Percentiles rank a stretch among this genome's conserved stretches.
Conservation (phyloP, 164 flowering plant genomes). For the Umbilicus rupestris region DNA sequence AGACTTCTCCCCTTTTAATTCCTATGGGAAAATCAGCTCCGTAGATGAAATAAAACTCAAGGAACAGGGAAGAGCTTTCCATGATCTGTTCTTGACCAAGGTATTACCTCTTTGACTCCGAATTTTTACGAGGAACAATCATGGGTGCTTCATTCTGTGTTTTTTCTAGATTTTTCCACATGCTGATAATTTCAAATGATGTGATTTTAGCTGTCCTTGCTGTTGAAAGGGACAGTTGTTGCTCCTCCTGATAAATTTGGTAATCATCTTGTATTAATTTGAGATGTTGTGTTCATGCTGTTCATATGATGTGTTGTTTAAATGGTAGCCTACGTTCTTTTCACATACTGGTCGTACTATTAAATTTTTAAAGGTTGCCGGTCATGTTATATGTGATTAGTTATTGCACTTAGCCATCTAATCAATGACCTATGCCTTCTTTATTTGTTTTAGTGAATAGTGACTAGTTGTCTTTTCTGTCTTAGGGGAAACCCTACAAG, state of each 20-base stretch:
- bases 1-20: slow-evolving; percentile 11
- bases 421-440: neutral
- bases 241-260: slow-evolving; percentile 99
- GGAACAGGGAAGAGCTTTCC: slow-evolving; percentile 87
- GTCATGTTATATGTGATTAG: neutral
- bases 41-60: slow-evolving; percentile 80
- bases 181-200: neutral
- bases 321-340: neutral
- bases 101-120: slow-evolving; percentile 19
- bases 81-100: slow-evolving; percentile 87
- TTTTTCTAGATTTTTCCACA: neutral
- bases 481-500: slow-evolving; percentile 87
- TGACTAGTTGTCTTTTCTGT: slow-evolving; percentile 8
- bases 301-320: neutral
- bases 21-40: slow-evolving; percentile 38
- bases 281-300: neutral
- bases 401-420: neutral
- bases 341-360: neutral
- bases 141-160: neutral
- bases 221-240: slow-evolving; percentile 90
- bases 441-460: neutral
- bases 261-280: slow-evolving; percentile 19
- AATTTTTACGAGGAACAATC: neutral
- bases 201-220: slow-evolving; percentile 61
- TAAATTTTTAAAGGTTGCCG: neutral